phyloP scores from a whole-genome alignment of 2,329 filamentous ascomycete genomes.

The Aureobasidium sp. region DNA sequence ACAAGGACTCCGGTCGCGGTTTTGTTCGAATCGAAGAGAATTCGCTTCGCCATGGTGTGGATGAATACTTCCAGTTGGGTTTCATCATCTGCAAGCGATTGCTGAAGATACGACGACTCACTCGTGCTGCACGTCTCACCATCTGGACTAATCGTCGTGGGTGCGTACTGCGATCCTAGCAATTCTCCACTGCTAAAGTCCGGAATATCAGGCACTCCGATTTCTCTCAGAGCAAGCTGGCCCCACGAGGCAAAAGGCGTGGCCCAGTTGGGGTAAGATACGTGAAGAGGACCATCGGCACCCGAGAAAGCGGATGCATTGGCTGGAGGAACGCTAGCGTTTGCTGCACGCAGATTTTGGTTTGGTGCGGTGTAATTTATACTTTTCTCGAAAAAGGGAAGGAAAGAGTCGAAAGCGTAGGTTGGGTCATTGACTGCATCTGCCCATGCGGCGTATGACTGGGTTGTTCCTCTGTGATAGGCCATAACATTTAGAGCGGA shows the following conservation, averaged over 20 bases:
- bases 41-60: slow-evolving; percentile 22
- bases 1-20: slow-evolving; percentile 21
- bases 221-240: slow-evolving; percentile 19
- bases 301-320: slow-evolving; percentile 17
- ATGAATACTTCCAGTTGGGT: slow-evolving; percentile 22
- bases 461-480: slow-evolving; percentile 25
- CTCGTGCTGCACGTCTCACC: slow-evolving; percentile 19
- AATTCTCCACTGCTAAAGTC: slow-evolving; percentile 23
- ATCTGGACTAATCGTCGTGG: slow-evolving; percentile 20
- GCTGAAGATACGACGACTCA: slow-evolving; percentile 22
- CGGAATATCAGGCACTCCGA: slow-evolving; percentile 23
- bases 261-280: slow-evolving; percentile 25
- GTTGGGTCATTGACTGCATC: slow-evolving; percentile 28
- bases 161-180: slow-evolving; percentile 15
- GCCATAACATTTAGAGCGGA: slow-evolving; percentile 21
- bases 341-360: slow-evolving; percentile 17
- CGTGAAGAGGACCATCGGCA: slow-evolving; percentile 22
- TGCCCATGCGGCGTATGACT: slow-evolving; percentile 28
- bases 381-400: slow-evolving; percentile 19
- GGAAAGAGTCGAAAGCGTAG: slow-evolving; percentile 22
- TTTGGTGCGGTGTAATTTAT: slow-evolving; percentile 19
- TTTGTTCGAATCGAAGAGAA: slow-evolving; percentile 25
- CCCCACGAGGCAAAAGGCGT: slow-evolving; percentile 24
- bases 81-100: slow-evolving; percentile 1
- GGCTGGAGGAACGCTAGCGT: slow-evolving; percentile 19